Base-by-base conservation (phyloP, 2,329 filamentous ascomycete genomes). In the Fusarium praegraminearum region DNA sequence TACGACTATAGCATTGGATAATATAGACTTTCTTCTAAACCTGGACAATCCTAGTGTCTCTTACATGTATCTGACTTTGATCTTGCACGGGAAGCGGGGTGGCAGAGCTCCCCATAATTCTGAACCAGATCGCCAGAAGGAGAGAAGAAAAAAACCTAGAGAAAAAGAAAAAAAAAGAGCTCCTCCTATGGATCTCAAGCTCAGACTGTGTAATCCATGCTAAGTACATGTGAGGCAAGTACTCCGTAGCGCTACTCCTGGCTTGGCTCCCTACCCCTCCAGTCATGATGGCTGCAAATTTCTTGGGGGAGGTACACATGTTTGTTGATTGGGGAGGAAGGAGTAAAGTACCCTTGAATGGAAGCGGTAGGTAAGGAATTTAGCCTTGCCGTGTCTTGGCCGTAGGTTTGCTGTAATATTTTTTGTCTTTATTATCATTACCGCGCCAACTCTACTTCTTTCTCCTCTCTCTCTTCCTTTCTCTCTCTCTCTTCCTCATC, bases 21-120 rank as follows among this genome's bases (percentile, higher is more conserved):
- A 12, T n/a, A 38, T 20, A 38, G 24, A 12, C 1, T n/a, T 15
- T 24, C 9, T 10, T 33, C 28, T 11, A 33, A 41, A 47, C 20
- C 55, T 53, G 36, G 40, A 33, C 35, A 24, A 30, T 32, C 20
- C 13, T 47, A 43, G 15, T 18, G 26, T 28, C 44, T 24, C 38
- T 28, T 47, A 16, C 28, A 49, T 49, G 28, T 54, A 71, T 58
- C 52, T 69, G 28, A 40, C 41, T 57, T 62, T 46, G 41, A 63
- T 66, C 56, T 50, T 56, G 35, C 22, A 62, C 35, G 33, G 30
- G 62, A 61, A 71, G 68, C 68, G 68, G 68, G 68, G 68, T 70
- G 58, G 44, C 60, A 69, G 68, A 71, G 68, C 68, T 70, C 68
- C 60, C 68, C 68, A 70, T 71, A 70, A 71, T 69, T 70, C 38